A percentile compares a stretch with the other conserved stretches of the same genome.
Evolutionary conservation across 768 basidiomycete species (phyloP).

Genomic region (Pulveroboletus ravenelii): DNA sequence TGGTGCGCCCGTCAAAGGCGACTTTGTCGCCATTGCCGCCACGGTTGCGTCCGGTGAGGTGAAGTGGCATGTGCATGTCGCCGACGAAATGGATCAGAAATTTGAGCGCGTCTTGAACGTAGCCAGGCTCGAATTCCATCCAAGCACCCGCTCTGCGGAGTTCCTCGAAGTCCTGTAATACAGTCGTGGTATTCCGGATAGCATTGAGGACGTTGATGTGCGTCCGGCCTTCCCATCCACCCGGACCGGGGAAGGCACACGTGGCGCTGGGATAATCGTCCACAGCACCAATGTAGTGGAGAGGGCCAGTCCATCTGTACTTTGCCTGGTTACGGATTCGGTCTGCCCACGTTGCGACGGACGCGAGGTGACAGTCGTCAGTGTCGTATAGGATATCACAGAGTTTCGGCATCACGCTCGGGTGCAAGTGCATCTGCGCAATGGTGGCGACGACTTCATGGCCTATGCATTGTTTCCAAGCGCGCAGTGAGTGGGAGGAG

Average conservation of each 20-base stretch:
- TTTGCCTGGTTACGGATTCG: constrained; percentile 42
- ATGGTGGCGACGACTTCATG: constrained; percentile 94
- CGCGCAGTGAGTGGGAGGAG: neutral
- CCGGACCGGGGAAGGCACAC: constrained; percentile 72
- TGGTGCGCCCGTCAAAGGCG: constrained; percentile 62
- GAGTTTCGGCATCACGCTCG: constrained; percentile 58
- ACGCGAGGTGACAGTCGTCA: constrained; percentile 69
- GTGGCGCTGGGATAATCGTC: constrained; percentile 73
- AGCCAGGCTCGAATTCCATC: constrained; percentile 21
- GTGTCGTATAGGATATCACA: constrained; percentile 61
- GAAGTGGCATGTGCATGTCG: constrained; percentile 91
- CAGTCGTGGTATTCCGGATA: constrained; percentile 68
- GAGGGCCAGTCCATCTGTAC: constrained; percentile 66
- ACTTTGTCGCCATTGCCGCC: constrained; percentile 85
- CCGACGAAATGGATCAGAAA: constrained; percentile 93
- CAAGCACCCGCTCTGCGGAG: constrained; percentile 1
- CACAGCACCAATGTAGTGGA: constrained; percentile 72
- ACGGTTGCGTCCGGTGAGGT: constrained; percentile 80
- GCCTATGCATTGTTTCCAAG: constrained; percentile 38
- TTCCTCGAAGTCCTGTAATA: constrained; percentile 49
- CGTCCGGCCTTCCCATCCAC: constrained; percentile 63
- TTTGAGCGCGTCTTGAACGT: constrained; percentile 76
- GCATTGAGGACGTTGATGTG: constrained; percentile 70
- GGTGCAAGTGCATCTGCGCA: constrained; percentile 87
- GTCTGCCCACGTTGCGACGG: constrained; percentile 90